Evolutionary conservation across 768 basidiomycete species (phyloP), one percentile per base, ranked within the genome.

Genomic region (Hericium rajendrae): DNA sequence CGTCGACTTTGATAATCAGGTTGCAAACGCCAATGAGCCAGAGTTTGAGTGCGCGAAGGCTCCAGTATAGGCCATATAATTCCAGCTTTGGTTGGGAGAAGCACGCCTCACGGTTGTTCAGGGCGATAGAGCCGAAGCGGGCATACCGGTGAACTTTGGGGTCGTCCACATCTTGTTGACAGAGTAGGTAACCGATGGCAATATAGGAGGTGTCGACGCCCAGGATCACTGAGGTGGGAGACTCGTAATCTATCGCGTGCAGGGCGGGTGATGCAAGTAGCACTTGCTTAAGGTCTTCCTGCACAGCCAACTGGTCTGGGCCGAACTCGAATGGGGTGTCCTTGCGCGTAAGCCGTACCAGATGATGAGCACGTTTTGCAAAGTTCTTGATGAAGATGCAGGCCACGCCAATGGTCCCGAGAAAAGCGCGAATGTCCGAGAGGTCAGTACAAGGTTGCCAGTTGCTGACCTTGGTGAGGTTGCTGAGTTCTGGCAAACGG

Each of bases 121-220:
- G 64, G 0, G 70, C 61, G 1, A 78, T 73, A 0, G 73, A 78
- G 0, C 74, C 67, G 48, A 77, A 79, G 0, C 66, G 59, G 0
- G 67, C 22, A 18, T 16, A 64, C 32, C 67, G 74, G 15, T 65
- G 64, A 0, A 63, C 57, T 12, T 59, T 57, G 0, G 62, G 54
- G 1, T 64, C 57, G 0, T 51, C 18, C 4, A 56, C n/a, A 22
- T 68, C 62, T 3, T 62, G 39, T 28, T 75, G 71, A 2, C 38
- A 54, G 0, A 76, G 60, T 1, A 70, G 54, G 55, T 59, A 70
- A 2, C 69, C 67, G 0, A 64, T 60, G 4, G 63, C 66, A 13
- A 65, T 63, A 32, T n/a, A 41, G 9, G 67, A 69, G 0, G 66
- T 67, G 57, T 70, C 64, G 22, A 68, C 64, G 0, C 66, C 65